Evolutionary conservation across 306 rosid species (phyloP), one percentile per base, ranked within the genome.

Genomic region (Cucurbita pepo): DNA sequence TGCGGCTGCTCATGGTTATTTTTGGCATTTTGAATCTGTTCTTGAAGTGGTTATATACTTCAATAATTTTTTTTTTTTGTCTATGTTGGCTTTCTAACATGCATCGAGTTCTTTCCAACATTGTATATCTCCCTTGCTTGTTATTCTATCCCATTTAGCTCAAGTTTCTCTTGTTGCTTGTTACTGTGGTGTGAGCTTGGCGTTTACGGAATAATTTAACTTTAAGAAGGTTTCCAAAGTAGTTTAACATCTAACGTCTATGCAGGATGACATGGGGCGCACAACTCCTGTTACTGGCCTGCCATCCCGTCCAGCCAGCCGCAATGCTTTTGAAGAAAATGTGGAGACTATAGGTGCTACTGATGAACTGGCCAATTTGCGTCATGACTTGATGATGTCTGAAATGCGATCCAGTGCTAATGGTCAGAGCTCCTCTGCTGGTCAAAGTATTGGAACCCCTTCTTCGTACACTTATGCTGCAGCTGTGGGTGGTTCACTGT

Each of bases 221-320:
- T 19, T 13, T 67, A 10, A 45, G 72, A 22, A 12, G 56, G 21
- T 5, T 79, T 73, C 56, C 53, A 50, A 61, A 52, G 59, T 56
- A 38, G 21, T 25, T 67, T 45, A 50, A 21, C 54, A 21, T 15
- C 56, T 67, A 52, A 57, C 57, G 65, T 61, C 37, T 69, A n/a
- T 81, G 83, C 92, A 94, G 97, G 97, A 89, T 86, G 97, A 91
- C 80, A 3, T 87, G 82, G 96, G 86, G 37, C 97, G 82, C 66
- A 73, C 83, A 52, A 67, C 82, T 38, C 78, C 92, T 77, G 81
- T 84, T 43, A 43, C 83, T 4, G 83, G 96, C 25, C 74, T 78
- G 78, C 91, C 92, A 56, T 94, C 99, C 82, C 95, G 96, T 76
- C 96, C 99, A 8, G 76, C 95, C 53, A 94, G 99, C 60, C 86